Base-by-base conservation (phyloP, 2,329 filamentous ascomycete species). In the Dothistroma septosporum region DNA sequence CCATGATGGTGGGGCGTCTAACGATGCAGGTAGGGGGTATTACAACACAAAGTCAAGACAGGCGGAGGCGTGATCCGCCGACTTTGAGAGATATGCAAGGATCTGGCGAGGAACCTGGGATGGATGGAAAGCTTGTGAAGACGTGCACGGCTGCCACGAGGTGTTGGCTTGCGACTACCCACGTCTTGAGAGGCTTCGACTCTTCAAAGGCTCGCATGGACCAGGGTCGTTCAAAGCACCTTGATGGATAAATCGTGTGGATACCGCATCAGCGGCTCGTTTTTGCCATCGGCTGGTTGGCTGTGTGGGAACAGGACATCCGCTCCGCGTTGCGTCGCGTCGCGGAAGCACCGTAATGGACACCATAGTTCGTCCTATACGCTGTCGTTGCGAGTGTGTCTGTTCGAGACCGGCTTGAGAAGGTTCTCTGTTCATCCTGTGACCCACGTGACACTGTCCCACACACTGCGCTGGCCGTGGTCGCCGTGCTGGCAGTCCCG, bases 201-300 rank as follows among this genome's bases (percentile, higher is more conserved):
- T 47, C 22, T 47, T 49, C 14, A 44, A 28, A 31, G 47, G 41
- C 12, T 21, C 46, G 53, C 35, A 22, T 46, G 50, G 28, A 56
- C 50, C n/a, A 24, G 22, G 52, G 8, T 33, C 41, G n/a, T 55
- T 37, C 53, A 61, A 61, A 61, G 47, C 62, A 66, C 64, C 64
- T 63, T 66, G 64, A 66, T 66, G 64, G 62, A 57, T 37, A 57
- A 44, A 46, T 41, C 46, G 50, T 50, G 44, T 37, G 19, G 19
- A 24, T 33, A 16, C 41, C 37, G 33, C 19, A 55, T 58, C 28
- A 54, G 57, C 49, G 22, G 41, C 37, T 55, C 12, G n/a, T 16
- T 21, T 53, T 53, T n/a, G 31, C 31, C 41, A 2, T 35, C 16
- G 2, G n/a, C 8, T 53, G 22, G 50, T 35, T 32, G 50, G 50